phyloP scores from a whole-genome alignment of 2,329 filamentous ascomycete species.

The Geosmithia putterillii region DNA sequence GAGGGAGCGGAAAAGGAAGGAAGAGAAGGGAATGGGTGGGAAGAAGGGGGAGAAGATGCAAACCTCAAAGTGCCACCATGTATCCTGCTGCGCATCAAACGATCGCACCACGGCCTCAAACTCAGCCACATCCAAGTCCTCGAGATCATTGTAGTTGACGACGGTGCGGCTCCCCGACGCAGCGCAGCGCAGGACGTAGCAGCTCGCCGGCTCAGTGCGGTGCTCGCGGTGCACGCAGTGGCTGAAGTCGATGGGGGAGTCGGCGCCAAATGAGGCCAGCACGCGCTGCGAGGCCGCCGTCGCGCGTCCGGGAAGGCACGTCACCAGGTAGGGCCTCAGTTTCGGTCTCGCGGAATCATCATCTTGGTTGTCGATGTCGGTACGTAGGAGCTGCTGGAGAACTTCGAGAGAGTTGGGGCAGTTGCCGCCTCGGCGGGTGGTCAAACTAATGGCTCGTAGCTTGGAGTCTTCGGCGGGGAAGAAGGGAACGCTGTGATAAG shows the following conservation, averaged over 20 bases:
- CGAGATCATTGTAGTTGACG: constrained; percentile 55
- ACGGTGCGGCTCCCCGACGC: constrained; percentile 52
- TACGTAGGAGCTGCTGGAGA: constrained; percentile 45
- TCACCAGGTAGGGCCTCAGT: constrained; percentile 30
- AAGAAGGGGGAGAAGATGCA: neutral
- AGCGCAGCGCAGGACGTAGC: constrained; percentile 55
- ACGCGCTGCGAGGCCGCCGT: constrained; percentile 41
- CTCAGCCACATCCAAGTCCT: constrained; percentile 54
- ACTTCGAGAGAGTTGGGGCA: constrained; percentile 62
- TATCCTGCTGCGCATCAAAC: constrained; percentile 21
- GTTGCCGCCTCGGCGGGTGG: constrained; percentile 57
- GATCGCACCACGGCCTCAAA: constrained; percentile 33
- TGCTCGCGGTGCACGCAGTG: constrained; percentile 48
- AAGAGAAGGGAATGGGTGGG: neutral
- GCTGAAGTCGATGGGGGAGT: constrained; percentile 30
- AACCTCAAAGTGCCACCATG: constrained; percentile 66
- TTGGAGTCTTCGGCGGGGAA: constrained; percentile 64
- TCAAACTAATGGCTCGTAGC: constrained; percentile 48
- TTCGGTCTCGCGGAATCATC: too few relatives aligned
- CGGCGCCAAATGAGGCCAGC: constrained; percentile 35
- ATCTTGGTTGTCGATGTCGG: constrained; percentile 5
- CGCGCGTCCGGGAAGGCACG: constrained; percentile 38
- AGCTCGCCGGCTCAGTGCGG: constrained; percentile 46
- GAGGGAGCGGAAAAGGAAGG: neutral
- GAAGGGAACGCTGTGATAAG: constrained; percentile 40